Base-by-base conservation (phyloP, 805 yeast species). In the Zygosaccharomyces siamensis region DNA sequence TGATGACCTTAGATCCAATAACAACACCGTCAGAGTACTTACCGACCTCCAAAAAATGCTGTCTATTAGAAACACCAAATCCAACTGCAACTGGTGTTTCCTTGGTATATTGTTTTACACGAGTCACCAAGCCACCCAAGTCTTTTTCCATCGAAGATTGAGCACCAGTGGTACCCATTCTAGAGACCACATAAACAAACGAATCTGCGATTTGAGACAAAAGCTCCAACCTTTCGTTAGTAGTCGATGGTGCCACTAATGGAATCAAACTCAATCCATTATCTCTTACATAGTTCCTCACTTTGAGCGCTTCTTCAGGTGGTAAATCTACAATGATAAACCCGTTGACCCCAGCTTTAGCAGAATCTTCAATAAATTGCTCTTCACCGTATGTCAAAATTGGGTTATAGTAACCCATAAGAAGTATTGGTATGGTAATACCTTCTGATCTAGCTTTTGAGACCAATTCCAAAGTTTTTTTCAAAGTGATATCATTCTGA, bases 361-460 rank as follows among this genome's bases (percentile, higher is more conserved):
- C 81, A n/a, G 95, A 78, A 54, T 85, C 96, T 53, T 75, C 72
- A 53, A 89, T 80, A 72, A 93, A 75, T 67, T 81, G 75, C 60
- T 84, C 84, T 71, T 93, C 99, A 46, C 97, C 99, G 65, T 84
- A 92, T 56, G 78, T 83, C 65, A 88, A 67, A 56, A 93, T 81
- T 12, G 99, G 99, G 71, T 93, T 93, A 73, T 89, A 93, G 77
- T 93, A 93, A 51, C 99, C 99, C 99, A 93, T 93, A 46, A 93
- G 77, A 39, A 93, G 76, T 48, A 93, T 78, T 18, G 99, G 99
- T 16, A 90, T 80, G 35, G 86, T 80, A 47, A 93, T 88, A 49
- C 99, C 98, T 30, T 75, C 78, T 4, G 69, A 71, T 71, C 99
- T 80, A 28, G 98, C 97, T 57, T 78, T 64, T 50, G 73, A 69